A percentile compares a stretch with the other conserved stretches of the same genome.
phyloP scores from a whole-genome alignment of 2,329 filamentous ascomycete species.

The Trichoderma sp. region DNA sequence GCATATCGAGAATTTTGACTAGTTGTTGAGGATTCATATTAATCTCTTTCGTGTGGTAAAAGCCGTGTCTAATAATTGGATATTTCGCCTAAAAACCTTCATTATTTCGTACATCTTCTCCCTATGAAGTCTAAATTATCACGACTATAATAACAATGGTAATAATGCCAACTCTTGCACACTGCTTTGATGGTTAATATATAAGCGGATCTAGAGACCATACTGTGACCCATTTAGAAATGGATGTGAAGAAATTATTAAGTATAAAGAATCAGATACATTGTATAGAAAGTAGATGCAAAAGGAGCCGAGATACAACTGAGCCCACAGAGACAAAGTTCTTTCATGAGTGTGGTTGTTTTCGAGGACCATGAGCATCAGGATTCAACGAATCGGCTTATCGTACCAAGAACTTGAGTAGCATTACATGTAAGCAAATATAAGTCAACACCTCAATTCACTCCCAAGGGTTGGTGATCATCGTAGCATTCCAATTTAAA shows the following conservation, averaged over 20 bases:
- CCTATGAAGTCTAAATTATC: no score
- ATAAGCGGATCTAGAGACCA: no score
- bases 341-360: not conserved
- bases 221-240: no score
- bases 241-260: accelerated
- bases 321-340: not conserved
- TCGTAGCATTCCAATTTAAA: not conserved
- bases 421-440: not conserved
- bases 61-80: no score
- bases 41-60: not conserved
- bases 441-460: no score
- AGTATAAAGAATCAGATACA: not conserved
- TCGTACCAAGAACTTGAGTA: not conserved
- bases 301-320: not conserved
- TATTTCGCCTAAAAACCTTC: no score
- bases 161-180: no score
- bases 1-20: slow-evolving; percentile 9
- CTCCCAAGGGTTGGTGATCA: not conserved
- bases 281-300: not conserved
- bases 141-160: no score
- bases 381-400: no score
- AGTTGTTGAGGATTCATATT: not conserved
- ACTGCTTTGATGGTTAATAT: no score
- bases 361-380: not conserved
- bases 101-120: no score